Conservation (phyloP, 768 basidiomycete species). For the Phlebiopsis flavidoalba region DNA sequence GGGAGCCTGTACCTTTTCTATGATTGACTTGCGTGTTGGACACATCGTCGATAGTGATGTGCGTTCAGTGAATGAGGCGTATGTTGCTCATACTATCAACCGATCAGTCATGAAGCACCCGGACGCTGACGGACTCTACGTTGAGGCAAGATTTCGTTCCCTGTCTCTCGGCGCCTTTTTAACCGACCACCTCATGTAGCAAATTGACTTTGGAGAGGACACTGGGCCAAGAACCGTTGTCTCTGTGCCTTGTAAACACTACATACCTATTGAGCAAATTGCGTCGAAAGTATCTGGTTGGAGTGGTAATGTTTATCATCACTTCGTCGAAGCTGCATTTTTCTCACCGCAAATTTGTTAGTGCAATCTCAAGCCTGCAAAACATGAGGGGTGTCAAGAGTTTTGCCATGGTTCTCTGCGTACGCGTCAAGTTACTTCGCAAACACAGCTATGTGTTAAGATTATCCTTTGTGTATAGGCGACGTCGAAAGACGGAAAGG, state of each 20-base stretch:
- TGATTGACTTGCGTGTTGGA: slow-evolving; percentile 96
- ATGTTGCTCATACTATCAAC: not conserved
- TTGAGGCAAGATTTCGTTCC: slow-evolving; percentile 55
- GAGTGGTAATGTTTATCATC: slow-evolving; percentile 57
- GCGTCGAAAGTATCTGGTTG: slow-evolving; percentile 78
- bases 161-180: slow-evolving; percentile 1
- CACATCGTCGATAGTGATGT: slow-evolving; percentile 84
- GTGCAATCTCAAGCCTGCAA: slow-evolving; percentile 95
- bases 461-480: slow-evolving; percentile 48
- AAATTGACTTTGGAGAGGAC: slow-evolving; percentile 96
- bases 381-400: slow-evolving; percentile 98
- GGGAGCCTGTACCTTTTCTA: slow-evolving; percentile 89
- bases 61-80: not conserved
- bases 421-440: slow-evolving; percentile 29
- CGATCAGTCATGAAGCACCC: slow-evolving; percentile 86
- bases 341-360: slow-evolving; percentile 21
- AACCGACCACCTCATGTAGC: slow-evolving; percentile 27
- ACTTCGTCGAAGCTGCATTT: not conserved
- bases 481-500: slow-evolving; percentile 84
- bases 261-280: slow-evolving; percentile 95
- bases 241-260: slow-evolving; percentile 86
- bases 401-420: slow-evolving; percentile 95
- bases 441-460: not conserved
- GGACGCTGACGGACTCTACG: slow-evolving; percentile 95
- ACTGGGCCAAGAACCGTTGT: slow-evolving; percentile 94